These are phyloP conservation scores for Hypoxylon sp. DNA, from an alignment of 2,329 filamentous ascomycete species.

Conservation along the genomic window DNA sequence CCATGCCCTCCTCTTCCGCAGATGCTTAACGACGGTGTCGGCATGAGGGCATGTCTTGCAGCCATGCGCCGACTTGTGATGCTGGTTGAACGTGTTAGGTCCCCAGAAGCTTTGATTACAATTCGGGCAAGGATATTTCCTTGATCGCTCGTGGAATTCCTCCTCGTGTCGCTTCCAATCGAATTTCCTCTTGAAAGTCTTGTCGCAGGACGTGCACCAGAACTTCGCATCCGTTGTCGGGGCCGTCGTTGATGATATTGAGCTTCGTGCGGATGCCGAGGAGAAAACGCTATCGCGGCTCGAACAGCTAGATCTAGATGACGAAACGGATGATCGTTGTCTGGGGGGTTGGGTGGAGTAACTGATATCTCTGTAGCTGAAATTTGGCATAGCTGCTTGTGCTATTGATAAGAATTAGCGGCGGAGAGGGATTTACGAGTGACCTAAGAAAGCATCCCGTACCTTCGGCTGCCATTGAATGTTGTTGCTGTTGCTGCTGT, in stretches of 20 bases:
- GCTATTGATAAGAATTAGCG: constrained; percentile 37
- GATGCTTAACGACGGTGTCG: constrained; percentile 73
- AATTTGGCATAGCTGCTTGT: constrained; percentile 47
- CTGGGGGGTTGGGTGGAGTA: constrained; percentile 45
- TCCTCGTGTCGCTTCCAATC: constrained; percentile 80
- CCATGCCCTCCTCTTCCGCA: constrained; percentile 76
- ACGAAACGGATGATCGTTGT: constrained; percentile 53
- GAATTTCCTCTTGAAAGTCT: constrained; percentile 76
- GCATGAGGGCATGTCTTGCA: constrained; percentile 77
- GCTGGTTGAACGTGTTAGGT: constrained; percentile 77
- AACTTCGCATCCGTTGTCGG: constrained; percentile 51
- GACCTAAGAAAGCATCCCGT: constrained; percentile 28
- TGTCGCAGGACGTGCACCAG: constrained; percentile 68
- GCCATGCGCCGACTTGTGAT: constrained; percentile 75
- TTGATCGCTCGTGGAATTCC: constrained; percentile 77
- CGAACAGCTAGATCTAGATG: constrained; percentile 53
- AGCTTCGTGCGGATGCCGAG: constrained; percentile 51
- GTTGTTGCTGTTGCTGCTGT: constrained; percentile 43
- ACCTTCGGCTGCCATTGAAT: constrained; percentile 46
- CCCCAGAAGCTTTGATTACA: constrained; percentile 79
- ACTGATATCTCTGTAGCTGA: constrained; percentile 50
- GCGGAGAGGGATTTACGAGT: neutral
- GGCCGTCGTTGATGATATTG: constrained; percentile 50
- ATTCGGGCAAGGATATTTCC: constrained; percentile 77
- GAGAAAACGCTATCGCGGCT: constrained; percentile 55